Conservation (phyloP, 352 stramenopile species). For the Stramenopiles sp. region DNA sequence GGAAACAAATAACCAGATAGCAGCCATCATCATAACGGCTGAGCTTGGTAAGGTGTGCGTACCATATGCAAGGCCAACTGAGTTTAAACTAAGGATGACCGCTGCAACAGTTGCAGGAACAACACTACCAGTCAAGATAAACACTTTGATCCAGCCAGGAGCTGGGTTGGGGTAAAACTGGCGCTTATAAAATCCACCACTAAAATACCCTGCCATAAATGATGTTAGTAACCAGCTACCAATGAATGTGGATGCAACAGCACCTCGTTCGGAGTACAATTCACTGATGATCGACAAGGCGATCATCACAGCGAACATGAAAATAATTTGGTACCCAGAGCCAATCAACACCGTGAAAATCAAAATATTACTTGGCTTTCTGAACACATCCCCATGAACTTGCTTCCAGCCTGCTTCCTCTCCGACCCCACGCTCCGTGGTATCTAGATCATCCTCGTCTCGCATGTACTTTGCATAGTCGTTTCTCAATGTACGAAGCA, state of each 20-base stretch:
- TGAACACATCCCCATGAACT: conserved; percentile 87
- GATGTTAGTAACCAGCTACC: conserved; percentile 81
- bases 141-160: conserved; percentile 64
- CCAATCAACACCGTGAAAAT: conserved; percentile 85
- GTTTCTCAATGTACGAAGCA: conserved; percentile 74
- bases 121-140: conserved; percentile 49
- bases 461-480: conserved; percentile 77
- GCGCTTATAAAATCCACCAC: conserved; percentile 70
- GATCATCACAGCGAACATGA: conserved; percentile 77
- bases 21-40: conserved; percentile 83
- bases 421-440: neutral
- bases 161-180: conserved; percentile 70
- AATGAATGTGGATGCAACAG: conserved; percentile 79
- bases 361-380: conserved; percentile 65
- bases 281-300: conserved; percentile 79
- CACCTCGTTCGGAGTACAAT: conserved; percentile 88
- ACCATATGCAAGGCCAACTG: conserved; percentile 74
- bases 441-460: conserved; percentile 31
- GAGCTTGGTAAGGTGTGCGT: conserved; percentile 81
- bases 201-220: conserved; percentile 70
- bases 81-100: conserved; percentile 85
- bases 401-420: conserved; percentile 81
- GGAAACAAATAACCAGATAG: conserved; percentile 91
- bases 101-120: conserved; percentile 67
- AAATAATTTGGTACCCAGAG: conserved; percentile 80